phyloP scores from a whole-genome alignment of 148 eudicot genomes.

The Gaultheria prostrata region DNA sequence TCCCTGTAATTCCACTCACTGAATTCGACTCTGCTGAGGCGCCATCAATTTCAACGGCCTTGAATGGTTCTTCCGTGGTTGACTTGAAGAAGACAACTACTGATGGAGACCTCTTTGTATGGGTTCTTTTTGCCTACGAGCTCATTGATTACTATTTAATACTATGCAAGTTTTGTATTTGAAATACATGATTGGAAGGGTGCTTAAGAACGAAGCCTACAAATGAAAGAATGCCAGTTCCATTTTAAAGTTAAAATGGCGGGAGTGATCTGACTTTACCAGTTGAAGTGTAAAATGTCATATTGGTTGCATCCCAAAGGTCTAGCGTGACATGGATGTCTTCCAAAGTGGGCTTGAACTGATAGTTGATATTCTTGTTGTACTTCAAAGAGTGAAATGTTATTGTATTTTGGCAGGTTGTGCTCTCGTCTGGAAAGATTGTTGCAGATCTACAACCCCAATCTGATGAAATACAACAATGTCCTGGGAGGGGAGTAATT shows the following conservation, averaged over 20 bases:
- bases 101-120: conserved; percentile 54
- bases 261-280: too few species aligned
- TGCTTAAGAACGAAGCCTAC: neutral
- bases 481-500: conserved; percentile 65
- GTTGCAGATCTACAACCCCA: conserved; percentile 54
- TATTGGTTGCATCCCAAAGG: neutral
- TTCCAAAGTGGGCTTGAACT: neutral
- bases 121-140: conserved; percentile 5
- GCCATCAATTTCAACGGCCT: conserved; percentile 41
- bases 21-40: conserved; percentile 38
- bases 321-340: neutral
- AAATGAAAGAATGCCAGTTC: neutral
- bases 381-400: neutral
- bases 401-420: conserved; percentile 37
- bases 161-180: neutral
- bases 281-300: neutral
- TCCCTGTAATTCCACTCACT: conserved; percentile 44
- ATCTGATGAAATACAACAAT: conserved; percentile 40
- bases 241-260: too few species aligned
- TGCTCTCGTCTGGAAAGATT: conserved; percentile 58
- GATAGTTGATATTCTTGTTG: neutral
- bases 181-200: neutral
- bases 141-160: neutral
- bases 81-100: conserved; percentile 55
- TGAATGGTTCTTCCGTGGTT: conserved; percentile 36